phyloP scores from a whole-genome alignment of 176 grass and related monocot genomes.

The sorghum (Sorghum bicolor) region Sorghum_bicolor_NCBIv3 NC_012879.2:58852001-58852500 shows the following conservation, averaged over 20 bases:
- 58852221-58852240: constrained; percentile 31
- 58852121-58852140: constrained; percentile 15
- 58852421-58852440: neutral
- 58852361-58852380: constrained; percentile 4
- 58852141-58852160: constrained; percentile 8
- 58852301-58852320: constrained; percentile 23
- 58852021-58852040: constrained; percentile 39
- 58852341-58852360: constrained; percentile 39
- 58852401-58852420: constrained; percentile 25
- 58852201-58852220: constrained; percentile 36
- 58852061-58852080: constrained; percentile 24
- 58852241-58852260: constrained; percentile 12
- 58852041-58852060: constrained; percentile 14
- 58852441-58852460: constrained; percentile 42
- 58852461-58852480: constrained; percentile 29
- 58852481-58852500: neutral
- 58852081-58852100: neutral
- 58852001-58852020: constrained; percentile 45
- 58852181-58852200: neutral
- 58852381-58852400: neutral
- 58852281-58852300: constrained; percentile 26
- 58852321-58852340: constrained; percentile 13
- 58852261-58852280: constrained; percentile 27
- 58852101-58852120: constrained; percentile 35
- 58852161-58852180: constrained; percentile 35